phyloP scores from a whole-genome alignment of 331 rosid genomes.

The Rosa hybrid region DNA sequence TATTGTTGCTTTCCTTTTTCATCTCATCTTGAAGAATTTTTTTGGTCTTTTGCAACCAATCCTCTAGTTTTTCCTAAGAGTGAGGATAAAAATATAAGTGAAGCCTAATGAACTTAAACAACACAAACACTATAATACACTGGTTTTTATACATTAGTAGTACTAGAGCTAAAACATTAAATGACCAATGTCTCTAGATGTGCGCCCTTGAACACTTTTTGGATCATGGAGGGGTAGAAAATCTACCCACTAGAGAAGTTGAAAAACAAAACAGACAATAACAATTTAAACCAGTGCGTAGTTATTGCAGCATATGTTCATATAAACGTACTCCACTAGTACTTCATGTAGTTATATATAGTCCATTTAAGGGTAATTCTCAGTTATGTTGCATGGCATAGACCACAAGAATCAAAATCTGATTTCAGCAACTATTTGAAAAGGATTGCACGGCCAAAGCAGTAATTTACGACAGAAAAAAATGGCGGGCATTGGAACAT shows the following conservation, averaged over 20 bases:
- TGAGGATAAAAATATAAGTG: conserved; percentile 25
- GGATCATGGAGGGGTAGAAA: background rate
- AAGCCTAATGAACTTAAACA: conserved; percentile 15
- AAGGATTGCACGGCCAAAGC: background rate
- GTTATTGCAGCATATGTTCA: background rate
- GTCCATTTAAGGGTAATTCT: background rate
- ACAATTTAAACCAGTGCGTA: background rate
- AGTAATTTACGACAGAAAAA: background rate
- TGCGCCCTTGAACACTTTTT: background rate
- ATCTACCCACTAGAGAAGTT: background rate
- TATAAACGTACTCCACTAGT: background rate
- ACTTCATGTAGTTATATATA: background rate
- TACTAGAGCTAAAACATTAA: background rate
- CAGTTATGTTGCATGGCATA: background rate
- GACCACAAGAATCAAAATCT: background rate
- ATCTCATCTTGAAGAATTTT: conserved; percentile 66
- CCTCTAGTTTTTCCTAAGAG: conserved; percentile 86
- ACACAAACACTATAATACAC: background rate
- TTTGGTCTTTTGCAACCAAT: conserved; percentile 71
- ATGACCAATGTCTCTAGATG: background rate
- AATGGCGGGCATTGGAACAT: background rate
- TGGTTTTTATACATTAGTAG: background rate
- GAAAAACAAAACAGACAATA: background rate
- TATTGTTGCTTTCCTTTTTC: conserved; percentile 35
- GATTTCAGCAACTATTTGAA: background rate